A percentile compares a stretch with the other conserved stretches of the same genome.
phyloP scores from a whole-genome alignment of 768 basidiomycete genomes.

The Boletus vermiculosoides region DNA sequence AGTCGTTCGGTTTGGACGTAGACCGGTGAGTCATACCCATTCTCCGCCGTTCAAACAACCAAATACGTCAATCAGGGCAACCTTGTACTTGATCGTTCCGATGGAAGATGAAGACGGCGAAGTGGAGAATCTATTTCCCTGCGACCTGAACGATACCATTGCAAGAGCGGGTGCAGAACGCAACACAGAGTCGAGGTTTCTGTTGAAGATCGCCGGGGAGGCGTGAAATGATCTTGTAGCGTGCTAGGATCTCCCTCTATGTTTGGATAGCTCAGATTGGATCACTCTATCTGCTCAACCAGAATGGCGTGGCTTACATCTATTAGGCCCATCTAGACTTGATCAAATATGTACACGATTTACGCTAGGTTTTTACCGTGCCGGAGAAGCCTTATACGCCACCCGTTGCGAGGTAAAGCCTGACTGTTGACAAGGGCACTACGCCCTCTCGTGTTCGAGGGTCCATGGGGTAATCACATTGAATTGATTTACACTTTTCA shows the following conservation, averaged over 20 bases:
- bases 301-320: too few relatives aligned
- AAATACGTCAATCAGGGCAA: constrained; percentile 13
- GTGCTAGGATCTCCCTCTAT: not conserved
- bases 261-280: not conserved
- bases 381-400: not conserved
- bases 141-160: constrained; percentile 29
- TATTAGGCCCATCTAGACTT: not conserved
- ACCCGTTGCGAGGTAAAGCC: not conserved
- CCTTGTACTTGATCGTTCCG: constrained; percentile 25
- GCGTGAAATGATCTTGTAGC: constrained; percentile 9
- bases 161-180: constrained; percentile 26
- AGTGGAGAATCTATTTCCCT: constrained; percentile 30
- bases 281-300: not conserved
- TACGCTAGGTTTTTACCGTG: not conserved
- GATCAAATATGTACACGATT: not conserved
- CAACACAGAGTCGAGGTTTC: constrained; percentile 22
- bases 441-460: not conserved
- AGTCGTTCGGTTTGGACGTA: constrained; percentile 27
- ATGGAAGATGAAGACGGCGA: constrained; percentile 26
- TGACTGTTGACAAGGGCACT: not conserved
- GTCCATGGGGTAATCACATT: not conserved
- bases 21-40: constrained; percentile 15
- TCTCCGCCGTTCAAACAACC: not conserved
- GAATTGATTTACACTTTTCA: not conserved
- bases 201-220: constrained; percentile 25